Evolutionary conservation across 2,329 filamentous ascomycete genomes (phyloP), one percentile per base, ranked within the genome.

Genomic region (Phoma sp.): DNA sequence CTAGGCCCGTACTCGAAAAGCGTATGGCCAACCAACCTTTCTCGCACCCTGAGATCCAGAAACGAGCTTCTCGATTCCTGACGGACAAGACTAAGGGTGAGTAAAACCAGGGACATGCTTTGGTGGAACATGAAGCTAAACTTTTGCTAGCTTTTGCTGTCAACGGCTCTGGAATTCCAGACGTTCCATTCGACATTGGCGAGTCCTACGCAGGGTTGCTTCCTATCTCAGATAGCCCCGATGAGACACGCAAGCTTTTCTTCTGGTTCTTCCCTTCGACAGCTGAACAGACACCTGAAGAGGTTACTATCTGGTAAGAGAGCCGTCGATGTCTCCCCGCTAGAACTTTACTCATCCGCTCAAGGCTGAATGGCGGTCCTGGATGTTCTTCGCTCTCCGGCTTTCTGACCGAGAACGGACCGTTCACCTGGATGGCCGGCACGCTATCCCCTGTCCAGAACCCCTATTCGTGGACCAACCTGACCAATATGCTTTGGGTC

Each of bases 391-490:
- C 86, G 1, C 79, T 91, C 6, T 82, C 87, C 60, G 89, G 88
- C 7, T 78, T 93, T 1, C 71, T 93, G 9, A 88, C 91, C 43
- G 90, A 93, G 64, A 93, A 92, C 63, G 90, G 91, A 0, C 88
- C 90, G 0, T 74, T 74, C 45, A 70, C 61, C 1, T 76, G 74
- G 73, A 84, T 88, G 67, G 80, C 84, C 11, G 91, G 91, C 28
- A 93, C 88, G 1, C 83, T 80, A 49, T 79, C 80, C 15, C 89
- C 89, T 0, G 79, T 86, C 0, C 76, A 78, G 37, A 92, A 92
- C 67, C 81, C 83, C 0, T 92, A 87, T 77, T 83, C 83, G n/a
- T 93, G 89, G 89, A 84, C 61, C 3, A 77, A 77, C 37, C 43
- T 77, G 33, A 77, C 74, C 33, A 77, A 77, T 50, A 67, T 76